Base-by-base conservation (phyloP, 1,139 yeast genomes). In the Pichia kudriavzevii region DNA sequence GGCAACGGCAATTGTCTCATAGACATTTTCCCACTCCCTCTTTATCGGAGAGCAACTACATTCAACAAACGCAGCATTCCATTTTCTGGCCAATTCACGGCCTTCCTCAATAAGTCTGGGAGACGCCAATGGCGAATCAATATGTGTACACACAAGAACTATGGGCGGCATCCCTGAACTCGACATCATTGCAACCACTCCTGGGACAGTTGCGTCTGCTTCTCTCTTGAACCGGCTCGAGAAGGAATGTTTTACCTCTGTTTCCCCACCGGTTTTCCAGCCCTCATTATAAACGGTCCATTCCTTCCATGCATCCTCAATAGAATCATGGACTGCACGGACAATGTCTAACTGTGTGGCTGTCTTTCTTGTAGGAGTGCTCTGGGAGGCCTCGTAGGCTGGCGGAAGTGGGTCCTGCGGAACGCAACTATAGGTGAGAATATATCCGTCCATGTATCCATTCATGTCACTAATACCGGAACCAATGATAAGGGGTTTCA, bases 381-480 rank as follows among this genome's bases (percentile, higher is more conserved):
- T 15, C 14, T 27, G 15, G 11, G 10, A n/a, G 5, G 25, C 44
- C 4, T 36, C 43, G 14, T 45, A 39, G 4, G 40, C 32, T 8
- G 50, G 46, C 14, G 48, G 48, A n/a, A 20, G 18, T n/a, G n/a
- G n/a, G 13, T 20, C 22, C 6, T 32, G 24, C 11, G 36, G 32
- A 17, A 33, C 22, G 10, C 22, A 3, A 22, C 26, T 30, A 53
- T 79, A 80, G 25, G 77, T 75, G 29, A 79, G 65, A 32, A 79
- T 64, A 52, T 81, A 81, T 1, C 87, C 88, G 53, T 79, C 80
- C n/a, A 80, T 67, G 26, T 71, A 64, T 2, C 85, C 87, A 52
- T 80, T 79, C 44, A 81, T 57, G 42, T 79, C 88, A 35, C 83
- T 72, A 3, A 87, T 83, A 1, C 91, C 91, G 34, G 84, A 75